Conservation (phyloP, 805 yeast species). For the Saturnispora zaruensis region DNA sequence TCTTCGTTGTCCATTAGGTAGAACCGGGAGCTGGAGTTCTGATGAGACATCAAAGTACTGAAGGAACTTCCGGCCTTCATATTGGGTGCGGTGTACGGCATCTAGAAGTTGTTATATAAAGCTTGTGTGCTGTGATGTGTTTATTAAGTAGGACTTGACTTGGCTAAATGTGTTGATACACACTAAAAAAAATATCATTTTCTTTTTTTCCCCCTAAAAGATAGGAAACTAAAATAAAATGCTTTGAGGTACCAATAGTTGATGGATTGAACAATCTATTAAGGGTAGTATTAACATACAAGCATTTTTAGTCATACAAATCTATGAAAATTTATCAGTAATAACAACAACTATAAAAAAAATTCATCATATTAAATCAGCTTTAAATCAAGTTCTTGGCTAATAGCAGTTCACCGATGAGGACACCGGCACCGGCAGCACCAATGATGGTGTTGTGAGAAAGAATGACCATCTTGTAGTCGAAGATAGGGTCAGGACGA, state of each 20-base stretch:
- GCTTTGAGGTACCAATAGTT: neutral
- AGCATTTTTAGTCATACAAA: neutral
- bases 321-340: neutral
- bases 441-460: slow-evolving; percentile 97
- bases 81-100: slow-evolving; percentile 9
- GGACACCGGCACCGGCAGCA: slow-evolving; percentile 97
- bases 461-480: slow-evolving; percentile 92
- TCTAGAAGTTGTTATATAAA: neutral
- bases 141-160: neutral
- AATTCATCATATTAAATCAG: neutral
- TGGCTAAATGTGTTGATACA: neutral
- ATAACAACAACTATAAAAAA: neutral
- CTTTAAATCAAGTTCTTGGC: slow-evolving; percentile 64
- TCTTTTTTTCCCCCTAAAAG: neutral
- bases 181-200: neutral
- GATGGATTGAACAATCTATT: neutral
- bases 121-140: neutral
- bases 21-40: slow-evolving; percentile 8
- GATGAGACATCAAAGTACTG: slow-evolving; percentile 3
- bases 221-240: too few relatives aligned
- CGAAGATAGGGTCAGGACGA: slow-evolving; percentile 88
- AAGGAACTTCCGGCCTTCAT: slow-evolving; percentile 6
- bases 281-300: neutral
- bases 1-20: slow-evolving; percentile 12
- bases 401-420: slow-evolving; percentile 83